Evolutionary conservation across 192 early-diverging fungal genomes (phyloP).

Genomic region (Lobosporangium transversale): DNA sequence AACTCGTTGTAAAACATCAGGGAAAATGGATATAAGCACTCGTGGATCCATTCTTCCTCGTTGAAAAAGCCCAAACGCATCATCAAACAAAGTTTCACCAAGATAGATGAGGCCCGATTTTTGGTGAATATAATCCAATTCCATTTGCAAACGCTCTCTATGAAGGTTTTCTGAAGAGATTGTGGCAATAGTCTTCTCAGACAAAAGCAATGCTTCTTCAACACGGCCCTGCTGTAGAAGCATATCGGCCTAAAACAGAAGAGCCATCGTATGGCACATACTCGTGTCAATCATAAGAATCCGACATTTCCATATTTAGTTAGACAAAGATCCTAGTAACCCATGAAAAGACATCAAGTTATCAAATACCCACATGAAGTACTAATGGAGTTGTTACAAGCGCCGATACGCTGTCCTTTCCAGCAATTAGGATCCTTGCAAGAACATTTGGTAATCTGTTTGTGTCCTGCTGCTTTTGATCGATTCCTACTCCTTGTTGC

Average conservation of each 20-base stretch:
- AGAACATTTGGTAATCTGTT: slow-evolving; percentile 39
- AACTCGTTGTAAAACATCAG: slow-evolving; percentile 44
- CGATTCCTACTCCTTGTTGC: not conserved
- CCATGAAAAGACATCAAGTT: too few relatives aligned
- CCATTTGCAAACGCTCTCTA: slow-evolving; percentile 57
- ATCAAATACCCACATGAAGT: slow-evolving; percentile 66
- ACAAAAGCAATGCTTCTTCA: slow-evolving; percentile 69
- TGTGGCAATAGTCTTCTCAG: slow-evolving; percentile 58
- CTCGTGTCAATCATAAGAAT: not conserved
- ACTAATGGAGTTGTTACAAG: slow-evolving; percentile 68
- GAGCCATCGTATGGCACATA: not conserved
- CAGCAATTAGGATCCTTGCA: slow-evolving; percentile 65
- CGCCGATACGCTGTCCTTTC: slow-evolving; percentile 66
- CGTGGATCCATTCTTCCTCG: slow-evolving; percentile 74
- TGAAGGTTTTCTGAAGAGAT: slow-evolving; percentile 60
- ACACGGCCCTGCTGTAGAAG: slow-evolving; percentile 67
- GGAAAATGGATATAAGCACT: slow-evolving; percentile 62
- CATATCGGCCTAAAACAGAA: slow-evolving; percentile 53
- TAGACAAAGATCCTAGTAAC: too few relatives aligned
- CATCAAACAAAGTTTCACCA: slow-evolving; percentile 71
- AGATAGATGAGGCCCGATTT: slow-evolving; percentile 73
- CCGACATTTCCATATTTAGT: not conserved
- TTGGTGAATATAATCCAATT: slow-evolving; percentile 69
- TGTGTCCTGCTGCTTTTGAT: slow-evolving; percentile 5
- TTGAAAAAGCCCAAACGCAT: slow-evolving; percentile 68